Evolutionary conservation across 768 basidiomycete species (phyloP).

Genomic region (Mycena alexandri): DNA sequence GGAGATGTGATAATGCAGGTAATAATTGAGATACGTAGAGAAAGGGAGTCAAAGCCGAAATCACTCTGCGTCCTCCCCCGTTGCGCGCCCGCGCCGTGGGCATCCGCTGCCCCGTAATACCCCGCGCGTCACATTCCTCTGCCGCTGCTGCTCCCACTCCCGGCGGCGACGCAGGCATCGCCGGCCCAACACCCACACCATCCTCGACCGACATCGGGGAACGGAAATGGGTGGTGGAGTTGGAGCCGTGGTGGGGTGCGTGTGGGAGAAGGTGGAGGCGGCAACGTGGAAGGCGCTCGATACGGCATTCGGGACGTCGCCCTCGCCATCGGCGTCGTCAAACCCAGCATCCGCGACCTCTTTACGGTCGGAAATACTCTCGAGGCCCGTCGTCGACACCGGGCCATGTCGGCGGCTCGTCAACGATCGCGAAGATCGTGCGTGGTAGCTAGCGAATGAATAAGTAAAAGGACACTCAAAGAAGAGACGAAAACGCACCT

Average conservation of each 20-base stretch:
- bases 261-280: constrained; percentile 19
- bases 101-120: constrained; percentile 62
- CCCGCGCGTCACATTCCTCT: constrained; percentile 37
- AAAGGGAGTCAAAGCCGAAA: constrained; percentile 1
- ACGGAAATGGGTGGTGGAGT: constrained; percentile 52
- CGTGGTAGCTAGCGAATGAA: constrained; percentile 1
- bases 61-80: constrained; percentile 85
- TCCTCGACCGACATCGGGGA: constrained; percentile 68
- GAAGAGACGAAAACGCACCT: constrained; percentile 76
- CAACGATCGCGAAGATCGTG: constrained; percentile 22
- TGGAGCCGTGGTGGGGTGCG: constrained; percentile 63
- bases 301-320: constrained; percentile 30
- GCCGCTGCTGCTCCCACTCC: constrained; percentile 25
- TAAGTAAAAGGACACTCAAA: no score
- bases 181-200: constrained; percentile 41
- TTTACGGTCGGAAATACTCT: constrained; percentile 86
- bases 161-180: constrained; percentile 28
- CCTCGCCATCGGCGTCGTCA: constrained; percentile 37
- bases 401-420: constrained; percentile 27
- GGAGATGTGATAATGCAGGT: no score
- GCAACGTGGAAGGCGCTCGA: constrained; percentile 1
- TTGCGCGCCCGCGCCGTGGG: constrained; percentile 80
- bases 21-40: no score
- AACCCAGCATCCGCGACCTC: constrained; percentile 32
- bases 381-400: constrained; percentile 72